Conservation (phyloP, 192 early-diverging fungal genomes). For the Backusella luteola region DNA sequence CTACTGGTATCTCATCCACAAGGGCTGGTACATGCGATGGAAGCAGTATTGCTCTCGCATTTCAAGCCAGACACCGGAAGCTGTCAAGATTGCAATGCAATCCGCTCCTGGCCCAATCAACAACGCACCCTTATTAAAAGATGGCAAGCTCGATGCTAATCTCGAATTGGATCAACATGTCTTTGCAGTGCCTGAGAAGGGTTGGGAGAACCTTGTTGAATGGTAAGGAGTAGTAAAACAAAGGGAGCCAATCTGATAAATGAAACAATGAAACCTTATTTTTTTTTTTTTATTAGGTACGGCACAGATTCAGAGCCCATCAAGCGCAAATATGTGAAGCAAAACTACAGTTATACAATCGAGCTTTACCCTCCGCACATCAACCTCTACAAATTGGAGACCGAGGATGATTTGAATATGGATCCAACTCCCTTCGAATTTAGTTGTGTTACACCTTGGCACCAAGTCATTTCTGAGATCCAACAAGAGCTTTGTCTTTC, state of each 20-base stretch:
- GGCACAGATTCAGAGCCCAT: conserved; percentile 40
- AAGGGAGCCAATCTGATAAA: neutral
- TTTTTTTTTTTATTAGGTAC: conserved; percentile 35
- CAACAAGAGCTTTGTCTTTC: neutral
- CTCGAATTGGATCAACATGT: conserved; percentile 35
- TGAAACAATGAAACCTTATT: conserved; percentile 12
- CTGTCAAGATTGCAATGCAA: conserved; percentile 5
- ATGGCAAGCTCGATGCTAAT: conserved; percentile 36
- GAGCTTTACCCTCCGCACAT: conserved; percentile 43
- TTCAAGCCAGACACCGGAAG: neutral
- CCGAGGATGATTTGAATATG: conserved; percentile 7
- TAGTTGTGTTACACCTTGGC: neutral
- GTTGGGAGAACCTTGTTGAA: conserved; percentile 45
- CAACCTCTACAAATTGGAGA: conserved; percentile 32
- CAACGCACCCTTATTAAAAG: conserved; percentile 38
- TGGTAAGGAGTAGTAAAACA: conserved; percentile 36
- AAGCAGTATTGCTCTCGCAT: conserved; percentile 42
- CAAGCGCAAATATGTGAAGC: conserved; percentile 29
- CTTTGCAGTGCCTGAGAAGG: conserved; percentile 41
- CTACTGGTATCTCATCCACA: conserved; percentile 49
- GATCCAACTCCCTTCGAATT: conserved; percentile 9
- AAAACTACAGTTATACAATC: conserved; percentile 18
- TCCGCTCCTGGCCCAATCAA: conserved; percentile 46
- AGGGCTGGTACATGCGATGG: conserved; percentile 48
- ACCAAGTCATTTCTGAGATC: neutral